These are phyloP conservation scores for Rhamnella rubrinervis DNA, from an alignment of 331 rosid species.

Conservation along the genomic window DNA sequence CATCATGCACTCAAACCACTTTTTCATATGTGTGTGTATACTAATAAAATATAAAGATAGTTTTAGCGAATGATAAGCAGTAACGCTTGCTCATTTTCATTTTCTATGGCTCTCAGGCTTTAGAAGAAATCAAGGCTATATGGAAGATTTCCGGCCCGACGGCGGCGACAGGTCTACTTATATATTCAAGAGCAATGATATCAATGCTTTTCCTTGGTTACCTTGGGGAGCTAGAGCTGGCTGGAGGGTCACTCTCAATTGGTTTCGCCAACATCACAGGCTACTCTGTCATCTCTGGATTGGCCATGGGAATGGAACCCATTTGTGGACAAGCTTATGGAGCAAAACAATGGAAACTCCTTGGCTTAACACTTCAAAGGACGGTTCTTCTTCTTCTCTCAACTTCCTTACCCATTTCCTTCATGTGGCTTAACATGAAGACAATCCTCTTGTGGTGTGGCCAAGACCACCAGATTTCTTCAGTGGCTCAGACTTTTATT, in stretches of 20 bases:
- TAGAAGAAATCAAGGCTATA: slow-evolving; percentile 74
- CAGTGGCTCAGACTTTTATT: slow-evolving; percentile 75
- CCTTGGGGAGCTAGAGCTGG: slow-evolving; percentile 87
- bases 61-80: not conserved
- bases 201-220: slow-evolving; percentile 93
- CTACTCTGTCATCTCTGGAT: slow-evolving; percentile 90
- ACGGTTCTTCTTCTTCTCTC: slow-evolving; percentile 78
- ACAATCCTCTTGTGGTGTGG: slow-evolving; percentile 73
- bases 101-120: slow-evolving; percentile 44
- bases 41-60: not conserved
- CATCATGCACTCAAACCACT: not conserved
- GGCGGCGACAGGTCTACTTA: slow-evolving; percentile 63
- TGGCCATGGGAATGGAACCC: slow-evolving; percentile 99
- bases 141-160: slow-evolving; percentile 89
- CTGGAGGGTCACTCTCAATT: slow-evolving; percentile 90
- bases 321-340: slow-evolving; percentile 96
- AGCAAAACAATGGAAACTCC: slow-evolving; percentile 73
- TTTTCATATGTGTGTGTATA: no score
- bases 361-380: slow-evolving; percentile 78
- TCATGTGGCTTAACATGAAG: slow-evolving; percentile 80
- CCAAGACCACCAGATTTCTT: slow-evolving; percentile 70
- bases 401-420: slow-evolving; percentile 69
- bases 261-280: slow-evolving; percentile 98
- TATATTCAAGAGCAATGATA: slow-evolving; percentile 90
- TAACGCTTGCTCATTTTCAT: not conserved